Percentiles rank a stretch among this genome's conserved stretches.
Evolutionary conservation across 139 green algal species (phyloP).

Genomic region (Chlamydomonas schloesseri): DNA sequence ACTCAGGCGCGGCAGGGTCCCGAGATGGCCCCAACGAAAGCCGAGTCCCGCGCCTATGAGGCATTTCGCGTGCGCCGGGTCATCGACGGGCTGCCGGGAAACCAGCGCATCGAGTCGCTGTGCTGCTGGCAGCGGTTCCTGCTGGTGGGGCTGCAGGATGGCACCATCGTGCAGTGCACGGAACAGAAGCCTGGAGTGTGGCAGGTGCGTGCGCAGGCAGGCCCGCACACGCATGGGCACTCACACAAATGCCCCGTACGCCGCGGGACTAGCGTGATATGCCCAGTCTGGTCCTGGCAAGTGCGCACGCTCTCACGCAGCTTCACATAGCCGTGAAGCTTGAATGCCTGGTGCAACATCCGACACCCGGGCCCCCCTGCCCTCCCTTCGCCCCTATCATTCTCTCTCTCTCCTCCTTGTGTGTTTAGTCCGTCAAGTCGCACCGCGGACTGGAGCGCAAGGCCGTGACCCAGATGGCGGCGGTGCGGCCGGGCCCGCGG

Average conservation of each 20-base stretch:
- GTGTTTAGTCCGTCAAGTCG: neutral
- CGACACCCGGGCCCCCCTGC: too few relatives aligned
- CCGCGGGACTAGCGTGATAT: too few relatives aligned
- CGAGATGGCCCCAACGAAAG: neutral
- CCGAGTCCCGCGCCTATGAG: neutral
- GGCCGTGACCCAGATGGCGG: conserved; percentile 48
- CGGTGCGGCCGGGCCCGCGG: neutral
- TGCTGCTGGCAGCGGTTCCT: conserved; percentile 47
- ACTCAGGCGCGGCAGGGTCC: too few relatives aligned
- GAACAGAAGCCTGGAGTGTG: neutral
- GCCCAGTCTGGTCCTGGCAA: too few relatives aligned
- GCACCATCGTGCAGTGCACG: conserved; percentile 42
- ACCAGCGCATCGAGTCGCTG: conserved; percentile 36
- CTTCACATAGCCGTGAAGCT: too few relatives aligned
- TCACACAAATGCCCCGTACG: too few relatives aligned
- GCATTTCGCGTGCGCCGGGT: conserved; percentile 32
- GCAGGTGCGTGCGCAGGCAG: conserved; percentile 17
- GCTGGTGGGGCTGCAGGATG: conserved; percentile 46
- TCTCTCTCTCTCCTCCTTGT: too few relatives aligned
- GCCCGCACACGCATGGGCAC: too few relatives aligned
- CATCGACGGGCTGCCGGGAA: conserved; percentile 10
- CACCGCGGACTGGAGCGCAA: conserved; percentile 52
- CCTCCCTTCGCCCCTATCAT: too few relatives aligned
- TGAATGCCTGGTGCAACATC: too few relatives aligned
- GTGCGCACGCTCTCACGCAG: too few relatives aligned